Base-by-base conservation (phyloP, 345 rosid genomes). In the Arabis alpina region DNA sequence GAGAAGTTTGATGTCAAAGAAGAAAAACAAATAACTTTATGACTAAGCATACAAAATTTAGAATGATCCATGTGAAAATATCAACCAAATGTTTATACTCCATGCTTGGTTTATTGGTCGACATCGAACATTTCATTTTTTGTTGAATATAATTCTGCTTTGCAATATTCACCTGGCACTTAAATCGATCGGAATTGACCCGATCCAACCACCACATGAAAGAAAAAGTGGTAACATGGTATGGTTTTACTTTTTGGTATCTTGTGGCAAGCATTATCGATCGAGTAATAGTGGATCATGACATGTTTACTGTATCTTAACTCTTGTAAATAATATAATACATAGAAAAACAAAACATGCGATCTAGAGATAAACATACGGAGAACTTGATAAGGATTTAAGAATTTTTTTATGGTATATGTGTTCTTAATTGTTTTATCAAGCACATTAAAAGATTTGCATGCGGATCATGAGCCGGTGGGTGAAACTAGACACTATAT, bases 401-500 rank as follows among this genome's bases (percentile, higher is more conserved):
- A 51, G 49, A 30, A 11, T n/a, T 28, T 45, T 4, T 2, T 11
- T 28, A 15, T 40, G 11, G 41, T 15, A 41, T 48, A 41, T 48
- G 58, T 49, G 24, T 41, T 8, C 12, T 15, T 68, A 9, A 71
- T 42, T 61, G 61, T 61, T 41, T 61, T 16, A 53, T 42, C 13
- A 61, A 25, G 36, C 15, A 51, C 10, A 28, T 28, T 37, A 28
- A 16, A 42, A 71, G 28, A 55, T 45, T 64, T 53, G 56, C 78
- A 67, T 44, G 73, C 73, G 61, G 73, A 60, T 54, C 68, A 74
- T 67, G 68, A 44, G 78, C 50, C 57, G 78, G 78, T 68, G 54
- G 78, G 74, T 75, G 68, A 47, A 61, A 68, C 34, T 51, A 42
- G 36, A 39, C 23, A 40, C 8, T 59, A n/a, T 57, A 65, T 56